These are phyloP conservation scores for Allium sativum DNA, from an alignment of 106 monocot species.

Conservation along the genomic window DNA sequence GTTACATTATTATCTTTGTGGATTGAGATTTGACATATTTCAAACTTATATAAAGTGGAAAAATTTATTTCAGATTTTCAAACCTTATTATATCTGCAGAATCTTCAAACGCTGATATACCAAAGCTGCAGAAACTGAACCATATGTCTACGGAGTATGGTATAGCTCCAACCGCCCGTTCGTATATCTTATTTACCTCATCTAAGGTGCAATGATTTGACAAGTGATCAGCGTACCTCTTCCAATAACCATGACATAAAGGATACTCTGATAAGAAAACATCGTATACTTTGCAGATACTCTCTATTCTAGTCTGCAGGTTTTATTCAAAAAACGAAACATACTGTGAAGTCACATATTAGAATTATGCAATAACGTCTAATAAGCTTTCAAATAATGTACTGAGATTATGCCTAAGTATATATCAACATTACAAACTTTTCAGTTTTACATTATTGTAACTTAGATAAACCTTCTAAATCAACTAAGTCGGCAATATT, in stretches of 20 bases:
- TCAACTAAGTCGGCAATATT: no score
- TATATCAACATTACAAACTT: no score
- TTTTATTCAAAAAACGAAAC: no score
- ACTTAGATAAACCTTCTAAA: no score
- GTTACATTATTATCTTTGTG: no score
- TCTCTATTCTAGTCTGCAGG: slow-evolving; percentile 46
- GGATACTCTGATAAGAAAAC: slow-evolving; percentile 69
- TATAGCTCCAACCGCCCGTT: slow-evolving; percentile 48
- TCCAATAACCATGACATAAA: slow-evolving; percentile 79
- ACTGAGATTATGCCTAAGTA: no score
- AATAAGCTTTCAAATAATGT: no score
- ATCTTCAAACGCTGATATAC: slow-evolving; percentile 46
- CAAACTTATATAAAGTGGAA: neutral
- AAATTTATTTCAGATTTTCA: neutral
- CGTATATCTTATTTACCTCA: slow-evolving; percentile 56
- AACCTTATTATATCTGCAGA: slow-evolving; percentile 77
- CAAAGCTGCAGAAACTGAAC: slow-evolving; percentile 74
- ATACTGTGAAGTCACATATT: no score
- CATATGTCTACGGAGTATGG: slow-evolving; percentile 72
- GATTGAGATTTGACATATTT: no score
- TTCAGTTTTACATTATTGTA: no score
- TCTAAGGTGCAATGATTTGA: slow-evolving; percentile 29
- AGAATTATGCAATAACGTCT: no score
- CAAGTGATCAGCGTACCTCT: slow-evolving; percentile 56
- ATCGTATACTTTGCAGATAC: slow-evolving; percentile 49